phyloP scores from a whole-genome alignment of 352 stramenopile species.

The Globisporangium spiculum region DNA sequence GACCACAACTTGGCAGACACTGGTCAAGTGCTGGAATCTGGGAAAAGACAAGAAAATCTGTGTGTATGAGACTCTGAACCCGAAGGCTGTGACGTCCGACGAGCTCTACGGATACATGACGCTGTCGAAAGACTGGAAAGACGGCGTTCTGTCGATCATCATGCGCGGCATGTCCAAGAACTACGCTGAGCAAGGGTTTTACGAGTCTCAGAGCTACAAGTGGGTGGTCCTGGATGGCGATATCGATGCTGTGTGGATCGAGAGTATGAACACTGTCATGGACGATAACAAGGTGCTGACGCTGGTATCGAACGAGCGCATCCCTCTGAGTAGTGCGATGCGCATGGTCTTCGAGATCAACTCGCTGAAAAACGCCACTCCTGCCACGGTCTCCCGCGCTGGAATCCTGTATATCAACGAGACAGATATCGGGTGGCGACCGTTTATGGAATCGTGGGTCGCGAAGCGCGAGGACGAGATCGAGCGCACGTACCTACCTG shows the following conservation, averaged over 20 bases:
- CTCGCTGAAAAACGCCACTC: constrained; percentile 85
- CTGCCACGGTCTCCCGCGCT: constrained; percentile 80
- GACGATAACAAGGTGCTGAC: constrained; percentile 97
- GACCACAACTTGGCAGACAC: constrained; percentile 82
- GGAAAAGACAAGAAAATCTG: constrained; percentile 88
- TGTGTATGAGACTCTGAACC: constrained; percentile 88
- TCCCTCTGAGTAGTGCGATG: constrained; percentile 80
- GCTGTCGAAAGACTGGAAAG: constrained; percentile 89
- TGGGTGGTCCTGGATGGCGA: constrained; percentile 88
- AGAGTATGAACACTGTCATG: constrained; percentile 97
- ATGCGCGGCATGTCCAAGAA: constrained; percentile 91
- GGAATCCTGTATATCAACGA: constrained; percentile 91
- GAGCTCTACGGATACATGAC: constrained; percentile 94
- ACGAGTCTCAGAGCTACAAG: constrained; percentile 93
- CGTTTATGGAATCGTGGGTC: constrained; percentile 97
- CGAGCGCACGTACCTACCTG: constrained; percentile 91
- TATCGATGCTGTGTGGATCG: constrained; percentile 89
- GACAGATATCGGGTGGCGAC: constrained; percentile 92
- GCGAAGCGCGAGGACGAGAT: constrained; percentile 86
- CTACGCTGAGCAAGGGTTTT: constrained; percentile 90
- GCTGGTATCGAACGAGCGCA: constrained; percentile 88
- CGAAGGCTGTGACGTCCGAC: constrained; percentile 87
- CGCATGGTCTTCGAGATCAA: constrained; percentile 92
- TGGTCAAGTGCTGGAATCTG: constrained; percentile 87
- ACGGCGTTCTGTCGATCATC: constrained; percentile 87